Conservation (phyloP, 352 stramenopile genomes). For the Globisporangium iwayamae region DNA sequence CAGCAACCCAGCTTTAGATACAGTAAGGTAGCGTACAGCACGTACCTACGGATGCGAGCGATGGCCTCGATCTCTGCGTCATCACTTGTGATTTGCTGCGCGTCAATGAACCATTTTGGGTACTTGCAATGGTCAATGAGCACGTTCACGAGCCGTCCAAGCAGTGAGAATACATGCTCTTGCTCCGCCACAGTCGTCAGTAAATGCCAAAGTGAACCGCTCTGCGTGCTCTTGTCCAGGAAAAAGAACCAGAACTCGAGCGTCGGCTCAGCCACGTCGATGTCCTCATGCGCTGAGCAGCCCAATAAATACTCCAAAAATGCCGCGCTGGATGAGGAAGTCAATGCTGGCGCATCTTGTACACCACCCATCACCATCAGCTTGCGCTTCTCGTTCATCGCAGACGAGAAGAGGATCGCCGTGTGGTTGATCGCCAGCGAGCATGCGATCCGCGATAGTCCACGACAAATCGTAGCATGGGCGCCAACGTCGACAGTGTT, state of each 20-base stretch:
- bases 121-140: conserved; percentile 69
- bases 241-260: conserved; percentile 89
- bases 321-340: conserved; percentile 16
- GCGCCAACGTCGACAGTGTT: conserved; percentile 19
- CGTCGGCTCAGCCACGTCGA: conserved; percentile 59
- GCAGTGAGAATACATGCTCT: conserved; percentile 37
- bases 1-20: background rate
- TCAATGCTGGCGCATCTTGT: background rate
- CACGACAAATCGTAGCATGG: conserved; percentile 19
- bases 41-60: conserved; percentile 48
- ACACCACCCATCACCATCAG: background rate
- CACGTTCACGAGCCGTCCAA: conserved; percentile 62
- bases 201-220: conserved; percentile 38
- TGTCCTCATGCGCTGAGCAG: conserved; percentile 54
- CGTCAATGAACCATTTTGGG: conserved; percentile 52
- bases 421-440: conserved; percentile 47
- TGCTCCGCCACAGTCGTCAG: conserved; percentile 26
- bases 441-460: conserved; percentile 43
- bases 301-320: conserved; percentile 65
- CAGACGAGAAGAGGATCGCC: conserved; percentile 23
- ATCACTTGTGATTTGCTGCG: conserved; percentile 46
- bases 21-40: background rate
- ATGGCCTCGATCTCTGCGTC: conserved; percentile 59
- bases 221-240: conserved; percentile 56
- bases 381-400: conserved; percentile 13